A percentile compares a stretch with the other conserved stretches of the same genome.
These are phyloP conservation scores for Jasminum sambac DNA, from an alignment of 257 asterid species.

Conservation along the genomic window DNA sequence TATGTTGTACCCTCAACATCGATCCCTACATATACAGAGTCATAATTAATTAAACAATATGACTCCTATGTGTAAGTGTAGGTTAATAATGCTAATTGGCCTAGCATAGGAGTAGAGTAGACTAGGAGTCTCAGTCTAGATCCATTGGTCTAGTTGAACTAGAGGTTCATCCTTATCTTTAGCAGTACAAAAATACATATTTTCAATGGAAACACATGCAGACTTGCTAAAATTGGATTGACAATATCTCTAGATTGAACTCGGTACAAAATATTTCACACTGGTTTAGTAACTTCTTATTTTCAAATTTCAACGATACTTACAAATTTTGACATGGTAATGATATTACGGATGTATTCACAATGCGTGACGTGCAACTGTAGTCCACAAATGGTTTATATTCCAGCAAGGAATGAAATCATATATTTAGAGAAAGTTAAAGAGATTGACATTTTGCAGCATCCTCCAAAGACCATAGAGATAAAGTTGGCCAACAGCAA, in stretches of 20 bases:
- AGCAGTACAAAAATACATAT: neutral
- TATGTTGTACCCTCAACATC: too few species aligned
- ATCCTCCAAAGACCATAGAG: neutral
- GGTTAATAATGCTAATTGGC: too few species aligned
- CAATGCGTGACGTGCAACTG: neutral
- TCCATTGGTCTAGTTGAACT: neutral
- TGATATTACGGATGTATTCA: neutral
- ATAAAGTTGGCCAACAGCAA: slow-evolving; percentile 1
- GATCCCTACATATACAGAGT: too few species aligned
- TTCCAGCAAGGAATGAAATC: neutral
- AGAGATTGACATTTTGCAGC: neutral
- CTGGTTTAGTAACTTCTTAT: neutral
- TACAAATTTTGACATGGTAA: neutral
- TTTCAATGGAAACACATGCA: neutral
- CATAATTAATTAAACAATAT: too few species aligned
- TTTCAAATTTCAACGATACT: neutral
- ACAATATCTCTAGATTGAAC: too few species aligned
- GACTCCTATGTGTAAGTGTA: too few species aligned
- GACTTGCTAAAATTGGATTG: neutral
- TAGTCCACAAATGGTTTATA: neutral
- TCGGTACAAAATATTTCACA: too few species aligned
- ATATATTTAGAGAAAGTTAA: neutral
- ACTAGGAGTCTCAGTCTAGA: too few species aligned
- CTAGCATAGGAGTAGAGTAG: too few species aligned
- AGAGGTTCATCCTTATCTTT: neutral